phyloP scores from a whole-genome alignment of 2,329 filamentous ascomycete genomes.

The Fusarium torreyae region DNA sequence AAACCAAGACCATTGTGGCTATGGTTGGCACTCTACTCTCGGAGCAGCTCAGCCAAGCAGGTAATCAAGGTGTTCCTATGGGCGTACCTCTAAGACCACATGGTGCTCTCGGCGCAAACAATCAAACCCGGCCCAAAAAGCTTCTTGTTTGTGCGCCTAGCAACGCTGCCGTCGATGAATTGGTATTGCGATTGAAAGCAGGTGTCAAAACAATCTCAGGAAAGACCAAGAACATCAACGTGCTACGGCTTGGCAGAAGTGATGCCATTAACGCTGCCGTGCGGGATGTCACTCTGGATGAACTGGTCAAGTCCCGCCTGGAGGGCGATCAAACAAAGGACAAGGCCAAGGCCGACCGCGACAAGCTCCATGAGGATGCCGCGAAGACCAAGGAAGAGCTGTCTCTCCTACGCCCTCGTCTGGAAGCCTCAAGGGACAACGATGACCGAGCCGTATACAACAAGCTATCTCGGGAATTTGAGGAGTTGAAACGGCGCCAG shows the following conservation, averaged over 20 bases:
- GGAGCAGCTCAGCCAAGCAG: slow-evolving; percentile 56
- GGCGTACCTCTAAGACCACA: slow-evolving; percentile 51
- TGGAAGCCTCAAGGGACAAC: slow-evolving; percentile 76
- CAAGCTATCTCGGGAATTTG: slow-evolving; percentile 81
- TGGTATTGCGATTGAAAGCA: slow-evolving; percentile 91
- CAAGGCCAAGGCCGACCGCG: slow-evolving; percentile 69
- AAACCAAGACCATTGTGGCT: slow-evolving; percentile 97
- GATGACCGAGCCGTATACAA: slow-evolving; percentile 64
- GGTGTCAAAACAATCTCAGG: slow-evolving; percentile 86
- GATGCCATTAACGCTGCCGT: slow-evolving; percentile 94
- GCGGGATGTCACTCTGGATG: slow-evolving; percentile 92
- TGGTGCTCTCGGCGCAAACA: slow-evolving; percentile 38
- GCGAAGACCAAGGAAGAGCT: slow-evolving; percentile 83
- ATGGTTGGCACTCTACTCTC: slow-evolving; percentile 87
- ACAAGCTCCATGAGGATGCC: slow-evolving; percentile 75
- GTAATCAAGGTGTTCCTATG: slow-evolving; percentile 53
- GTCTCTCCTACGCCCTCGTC: slow-evolving; percentile 76
- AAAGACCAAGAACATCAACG: slow-evolving; percentile 81
- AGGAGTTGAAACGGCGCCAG: slow-evolving; percentile 83
- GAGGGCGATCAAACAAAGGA: slow-evolving; percentile 72
- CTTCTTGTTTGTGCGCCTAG: slow-evolving; percentile 97
- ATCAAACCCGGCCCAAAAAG: slow-evolving; percentile 75
- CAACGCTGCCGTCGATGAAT: slow-evolving; percentile 96
- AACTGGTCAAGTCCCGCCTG: slow-evolving; percentile 84
- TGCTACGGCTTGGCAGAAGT: slow-evolving; percentile 89